Percentiles rank a stretch among this genome's conserved stretches.
phyloP scores from a whole-genome alignment of 257 asterid genomes.

The Fraxinus pennsylvanica region DNA sequence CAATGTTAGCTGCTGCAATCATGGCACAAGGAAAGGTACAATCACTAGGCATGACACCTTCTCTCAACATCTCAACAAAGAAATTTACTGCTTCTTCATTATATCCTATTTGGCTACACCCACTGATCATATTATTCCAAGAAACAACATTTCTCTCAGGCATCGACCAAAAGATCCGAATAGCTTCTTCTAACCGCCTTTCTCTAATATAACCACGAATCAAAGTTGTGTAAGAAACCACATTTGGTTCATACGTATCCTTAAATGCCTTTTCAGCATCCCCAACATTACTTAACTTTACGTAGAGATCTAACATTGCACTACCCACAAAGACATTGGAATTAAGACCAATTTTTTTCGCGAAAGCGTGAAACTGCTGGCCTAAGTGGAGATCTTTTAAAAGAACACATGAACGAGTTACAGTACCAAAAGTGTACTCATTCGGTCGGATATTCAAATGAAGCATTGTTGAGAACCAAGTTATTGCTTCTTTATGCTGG shows the following conservation, averaged over 20 bases:
- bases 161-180: constrained; percentile 42
- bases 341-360: constrained; percentile 43
- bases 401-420: constrained; percentile 54
- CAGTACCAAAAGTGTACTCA: constrained; percentile 69
- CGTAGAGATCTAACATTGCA: constrained; percentile 61
- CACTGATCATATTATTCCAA: constrained; percentile 85
- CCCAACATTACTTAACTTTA: constrained; percentile 45
- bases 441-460: constrained; percentile 51
- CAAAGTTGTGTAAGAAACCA: constrained; percentile 70
- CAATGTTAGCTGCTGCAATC: constrained; percentile 71
- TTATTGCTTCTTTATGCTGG: constrained; percentile 52
- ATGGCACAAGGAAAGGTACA: constrained; percentile 61
- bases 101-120: constrained; percentile 65
- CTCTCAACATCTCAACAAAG: constrained; percentile 69
- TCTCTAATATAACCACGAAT: constrained; percentile 58
- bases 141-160: constrained; percentile 70
- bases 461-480: constrained; percentile 53
- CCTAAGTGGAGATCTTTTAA: constrained; percentile 57
- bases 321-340: constrained; percentile 77
- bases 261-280: constrained; percentile 51
- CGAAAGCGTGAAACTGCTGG: constrained; percentile 57
- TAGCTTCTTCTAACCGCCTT: constrained; percentile 60
- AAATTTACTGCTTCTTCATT: constrained; percentile 73
- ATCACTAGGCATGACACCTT: constrained; percentile 54
- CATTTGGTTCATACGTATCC: constrained; percentile 63